These are phyloP conservation scores for Haplographium delicatum DNA, from an alignment of 495 filamentous ascomycete genomes.

Conservation along the genomic window DNA sequence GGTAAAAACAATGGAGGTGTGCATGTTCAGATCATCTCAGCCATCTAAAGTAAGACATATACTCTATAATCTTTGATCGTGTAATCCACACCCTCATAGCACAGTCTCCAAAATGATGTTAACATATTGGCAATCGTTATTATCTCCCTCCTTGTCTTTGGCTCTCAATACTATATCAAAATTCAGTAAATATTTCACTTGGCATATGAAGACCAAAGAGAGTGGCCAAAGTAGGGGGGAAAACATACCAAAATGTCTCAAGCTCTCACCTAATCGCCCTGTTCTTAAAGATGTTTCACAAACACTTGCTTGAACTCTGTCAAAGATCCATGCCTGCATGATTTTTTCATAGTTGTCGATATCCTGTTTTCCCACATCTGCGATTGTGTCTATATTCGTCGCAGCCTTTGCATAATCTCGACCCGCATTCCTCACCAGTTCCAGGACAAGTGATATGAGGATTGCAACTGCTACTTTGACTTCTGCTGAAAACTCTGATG, in stretches of 20 bases:
- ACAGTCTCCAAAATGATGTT: background rate
- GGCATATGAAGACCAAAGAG: background rate
- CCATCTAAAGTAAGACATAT: too few relatives aligned
- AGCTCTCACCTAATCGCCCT: background rate
- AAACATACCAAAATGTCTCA: background rate
- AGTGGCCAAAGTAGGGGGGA: background rate
- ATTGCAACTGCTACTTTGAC: slow-evolving; percentile 7
- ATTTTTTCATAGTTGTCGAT: background rate
- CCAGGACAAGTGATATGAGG: background rate
- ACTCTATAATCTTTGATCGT: too few relatives aligned
- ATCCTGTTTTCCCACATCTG: too few relatives aligned
- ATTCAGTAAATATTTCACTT: background rate
- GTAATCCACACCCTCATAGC: too few relatives aligned
- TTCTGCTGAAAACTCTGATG: background rate
- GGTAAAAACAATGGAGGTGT: too few relatives aligned
- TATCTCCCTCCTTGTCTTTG: background rate
- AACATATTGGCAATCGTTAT: background rate
- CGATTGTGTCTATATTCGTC: background rate
- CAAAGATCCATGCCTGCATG: background rate
- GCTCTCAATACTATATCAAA: background rate
- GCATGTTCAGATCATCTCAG: too few relatives aligned
- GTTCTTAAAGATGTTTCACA: background rate
- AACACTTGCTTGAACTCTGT: slow-evolving; percentile 2
- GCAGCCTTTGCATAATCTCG: background rate
- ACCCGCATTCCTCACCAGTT: slow-evolving; percentile 1